Evolutionary conservation across 1,284 basidiomycete genomes (phyloP).

Genomic region (Leccinum pseudoinsigne): DNA sequence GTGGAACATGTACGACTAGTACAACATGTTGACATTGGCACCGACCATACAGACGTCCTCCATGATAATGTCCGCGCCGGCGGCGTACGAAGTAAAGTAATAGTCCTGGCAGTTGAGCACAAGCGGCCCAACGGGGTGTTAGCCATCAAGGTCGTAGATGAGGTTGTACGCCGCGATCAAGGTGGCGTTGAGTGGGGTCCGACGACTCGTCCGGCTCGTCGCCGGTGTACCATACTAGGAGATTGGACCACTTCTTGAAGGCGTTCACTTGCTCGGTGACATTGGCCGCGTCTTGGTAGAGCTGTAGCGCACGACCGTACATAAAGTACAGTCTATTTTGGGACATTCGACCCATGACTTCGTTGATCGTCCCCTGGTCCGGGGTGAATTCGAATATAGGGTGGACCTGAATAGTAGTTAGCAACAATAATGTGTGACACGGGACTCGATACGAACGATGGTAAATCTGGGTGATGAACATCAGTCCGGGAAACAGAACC

Average conservation of each 20-base stretch:
- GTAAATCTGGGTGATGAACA: conserved; percentile 28
- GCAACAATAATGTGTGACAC: not conserved
- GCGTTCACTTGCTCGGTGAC: conserved; percentile 66
- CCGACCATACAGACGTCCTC: conserved; percentile 61
- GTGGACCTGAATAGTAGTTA: conserved; percentile 48
- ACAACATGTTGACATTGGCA: conserved; percentile 60
- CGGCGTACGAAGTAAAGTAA: conserved; percentile 57
- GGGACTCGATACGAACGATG: conserved; percentile 24
- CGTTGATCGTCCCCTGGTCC: conserved; percentile 44
- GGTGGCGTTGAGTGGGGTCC: conserved; percentile 66
- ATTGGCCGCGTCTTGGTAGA: conserved; percentile 63
- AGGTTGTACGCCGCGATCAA: conserved; percentile 50
- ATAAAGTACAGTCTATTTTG: conserved; percentile 70
- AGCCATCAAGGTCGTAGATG: conserved; percentile 69
- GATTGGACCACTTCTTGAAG: conserved; percentile 64
- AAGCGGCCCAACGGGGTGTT: conserved; percentile 69
- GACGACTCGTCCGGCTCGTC: conserved; percentile 75
- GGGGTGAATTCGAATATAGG: conserved; percentile 64
- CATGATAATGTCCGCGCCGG: conserved; percentile 63
- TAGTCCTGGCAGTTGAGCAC: conserved; percentile 78
- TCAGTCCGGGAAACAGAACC: conserved; percentile 5
- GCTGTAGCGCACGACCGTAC: conserved; percentile 70
- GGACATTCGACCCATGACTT: conserved; percentile 67
- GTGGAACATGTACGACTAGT: conserved; percentile 46
- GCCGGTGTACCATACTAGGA: conserved; percentile 75